Conservation (phyloP, 805 yeast species). For the Scheffersomyces spartinae region DNA sequence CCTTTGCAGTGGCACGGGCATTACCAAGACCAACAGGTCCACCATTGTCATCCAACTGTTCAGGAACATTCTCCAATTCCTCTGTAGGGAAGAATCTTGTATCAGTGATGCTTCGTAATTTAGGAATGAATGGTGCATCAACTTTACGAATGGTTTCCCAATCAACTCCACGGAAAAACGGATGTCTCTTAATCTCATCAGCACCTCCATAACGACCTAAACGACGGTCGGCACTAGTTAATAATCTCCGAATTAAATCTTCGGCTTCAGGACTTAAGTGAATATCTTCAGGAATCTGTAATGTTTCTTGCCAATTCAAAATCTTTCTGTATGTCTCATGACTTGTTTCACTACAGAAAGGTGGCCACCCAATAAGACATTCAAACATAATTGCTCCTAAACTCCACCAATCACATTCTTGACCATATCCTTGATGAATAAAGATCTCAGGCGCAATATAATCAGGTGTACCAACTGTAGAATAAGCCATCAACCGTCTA, state of each 20-base stretch:
- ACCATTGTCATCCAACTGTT: slow-evolving; percentile 71
- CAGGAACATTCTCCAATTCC: slow-evolving; percentile 90
- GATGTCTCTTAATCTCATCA: slow-evolving; percentile 79
- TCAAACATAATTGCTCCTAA: slow-evolving; percentile 95
- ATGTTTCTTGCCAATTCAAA: slow-evolving; percentile 80
- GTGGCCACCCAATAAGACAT: slow-evolving; percentile 95
- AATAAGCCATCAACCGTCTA: slow-evolving; percentile 85
- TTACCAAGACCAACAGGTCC: too few relatives aligned
- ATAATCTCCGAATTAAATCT: slow-evolving; percentile 65
- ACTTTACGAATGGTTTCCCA: slow-evolving; percentile 84
- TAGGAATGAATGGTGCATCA: slow-evolving; percentile 90
- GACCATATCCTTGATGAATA: slow-evolving; percentile 88
- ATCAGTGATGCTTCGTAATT: slow-evolving; percentile 83
- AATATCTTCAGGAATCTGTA: slow-evolving; percentile 83
- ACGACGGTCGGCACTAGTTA: slow-evolving; percentile 70
- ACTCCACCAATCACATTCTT: slow-evolving; percentile 98
- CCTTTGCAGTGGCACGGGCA: too few relatives aligned
- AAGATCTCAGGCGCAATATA: slow-evolving; percentile 94
- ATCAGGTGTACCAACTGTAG: slow-evolving; percentile 95
- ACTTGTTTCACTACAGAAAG: slow-evolving; percentile 90
- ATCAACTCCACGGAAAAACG: slow-evolving; percentile 91
- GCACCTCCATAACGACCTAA: slow-evolving; percentile 89
- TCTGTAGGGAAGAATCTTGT: slow-evolving; percentile 98
- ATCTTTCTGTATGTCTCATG: slow-evolving; percentile 90
- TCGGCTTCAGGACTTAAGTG: slow-evolving; percentile 84